These are phyloP conservation scores for Chloromonas sp. DNA, from an alignment of 163 green algal genomes.

Conservation along the genomic window DNA sequence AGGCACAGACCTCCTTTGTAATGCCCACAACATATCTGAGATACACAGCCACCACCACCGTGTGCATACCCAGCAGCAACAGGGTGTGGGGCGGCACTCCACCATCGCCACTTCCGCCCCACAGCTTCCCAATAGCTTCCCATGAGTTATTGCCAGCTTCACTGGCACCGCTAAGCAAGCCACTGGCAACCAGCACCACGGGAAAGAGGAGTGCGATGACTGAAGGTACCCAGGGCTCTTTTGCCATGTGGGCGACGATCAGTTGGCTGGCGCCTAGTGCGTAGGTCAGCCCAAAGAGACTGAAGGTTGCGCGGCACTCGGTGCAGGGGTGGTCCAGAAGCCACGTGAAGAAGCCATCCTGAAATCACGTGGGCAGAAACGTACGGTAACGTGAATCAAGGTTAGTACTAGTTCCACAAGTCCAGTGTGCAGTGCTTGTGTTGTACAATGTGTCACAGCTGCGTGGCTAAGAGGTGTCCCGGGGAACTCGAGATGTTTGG, in stretches of 20 bases:
- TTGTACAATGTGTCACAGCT: too few species aligned
- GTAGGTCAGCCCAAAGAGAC: constrained; percentile 59
- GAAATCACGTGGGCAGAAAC: too few species aligned
- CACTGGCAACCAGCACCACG: constrained; percentile 22
- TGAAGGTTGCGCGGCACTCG: constrained; percentile 20
- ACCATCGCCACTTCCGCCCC: constrained; percentile 13
- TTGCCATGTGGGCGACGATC: constrained; percentile 85
- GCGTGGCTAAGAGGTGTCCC: too few species aligned
- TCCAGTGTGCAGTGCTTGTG: too few species aligned
- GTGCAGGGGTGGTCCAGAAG: not conserved
- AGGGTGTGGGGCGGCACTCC: constrained; percentile 20
- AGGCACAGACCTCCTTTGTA: constrained; percentile 67
- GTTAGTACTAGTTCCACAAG: too few species aligned
- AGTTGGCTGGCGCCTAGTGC: constrained; percentile 62
- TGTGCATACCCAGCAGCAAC: constrained; percentile 18
- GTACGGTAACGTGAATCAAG: too few species aligned
- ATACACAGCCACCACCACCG: constrained; percentile 53
- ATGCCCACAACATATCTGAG: constrained; percentile 64
- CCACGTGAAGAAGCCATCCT: not conserved
- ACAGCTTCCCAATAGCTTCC: too few species aligned
- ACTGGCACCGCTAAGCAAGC: too few species aligned
- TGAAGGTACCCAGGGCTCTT: constrained; percentile 65
- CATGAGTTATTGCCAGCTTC: too few species aligned
- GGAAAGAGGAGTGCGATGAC: not conserved
- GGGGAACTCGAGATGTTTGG: too few species aligned